A percentile compares a stretch with the other conserved stretches of the same genome.
Conservation (phyloP, 1,284 basidiomycete species). For the Pseudozyma flocculosa region DNA sequence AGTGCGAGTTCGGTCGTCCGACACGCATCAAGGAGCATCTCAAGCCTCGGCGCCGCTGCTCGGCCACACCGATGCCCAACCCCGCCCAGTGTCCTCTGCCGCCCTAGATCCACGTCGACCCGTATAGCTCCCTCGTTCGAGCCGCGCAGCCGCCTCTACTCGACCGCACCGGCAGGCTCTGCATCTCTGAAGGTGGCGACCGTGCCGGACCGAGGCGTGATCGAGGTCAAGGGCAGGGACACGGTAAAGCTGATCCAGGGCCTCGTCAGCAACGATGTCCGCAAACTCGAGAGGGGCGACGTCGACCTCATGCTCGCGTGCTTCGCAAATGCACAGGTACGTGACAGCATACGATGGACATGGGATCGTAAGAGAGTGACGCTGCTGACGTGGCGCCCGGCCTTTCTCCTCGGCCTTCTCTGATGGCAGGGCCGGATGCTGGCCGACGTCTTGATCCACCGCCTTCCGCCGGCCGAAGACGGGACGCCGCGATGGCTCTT, state of each 20-base stretch:
- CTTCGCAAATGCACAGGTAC: conserved; percentile 82
- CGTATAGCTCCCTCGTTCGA: not conserved
- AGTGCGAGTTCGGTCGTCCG: too few relatives aligned
- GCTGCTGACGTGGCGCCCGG: too few relatives aligned
- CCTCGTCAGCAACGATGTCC: conserved; percentile 68
- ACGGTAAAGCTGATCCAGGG: conserved; percentile 85
- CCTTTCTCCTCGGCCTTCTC: conserved; percentile 11
- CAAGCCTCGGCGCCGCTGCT: too few relatives aligned
- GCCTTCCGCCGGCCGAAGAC: conserved; percentile 8
- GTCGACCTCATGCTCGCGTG: conserved; percentile 66
- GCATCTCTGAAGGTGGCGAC: conserved; percentile 14
- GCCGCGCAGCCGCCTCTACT: conserved; percentile 7
- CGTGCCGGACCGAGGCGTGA: conserved; percentile 58
- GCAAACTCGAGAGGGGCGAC: conserved; percentile 33
- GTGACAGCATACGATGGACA: too few relatives aligned
- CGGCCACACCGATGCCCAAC: too few relatives aligned
- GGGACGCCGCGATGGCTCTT: conserved; percentile 65
- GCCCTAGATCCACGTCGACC: not conserved
- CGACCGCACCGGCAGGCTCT: not conserved
- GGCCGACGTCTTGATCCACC: conserved; percentile 83
- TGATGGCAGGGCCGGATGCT: conserved; percentile 76
- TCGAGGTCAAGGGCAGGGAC: conserved; percentile 79
- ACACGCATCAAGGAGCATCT: too few relatives aligned
- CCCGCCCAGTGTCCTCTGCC: too few relatives aligned
- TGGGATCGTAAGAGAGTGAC: too few relatives aligned